Conservation (phyloP, 2,329 filamentous ascomycete genomes). For the Daldinia eschscholtzii region DNA sequence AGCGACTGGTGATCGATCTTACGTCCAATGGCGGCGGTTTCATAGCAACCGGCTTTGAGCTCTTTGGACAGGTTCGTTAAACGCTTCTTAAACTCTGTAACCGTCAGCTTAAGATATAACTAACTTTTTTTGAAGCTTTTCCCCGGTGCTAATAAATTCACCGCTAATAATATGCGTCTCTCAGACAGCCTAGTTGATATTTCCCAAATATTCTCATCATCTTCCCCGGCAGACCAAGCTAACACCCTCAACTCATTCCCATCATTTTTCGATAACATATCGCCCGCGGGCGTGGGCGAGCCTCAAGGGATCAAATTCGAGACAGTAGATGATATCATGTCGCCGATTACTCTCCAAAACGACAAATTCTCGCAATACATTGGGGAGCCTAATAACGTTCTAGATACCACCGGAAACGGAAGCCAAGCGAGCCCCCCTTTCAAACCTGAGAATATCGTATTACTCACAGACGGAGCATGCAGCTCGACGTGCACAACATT, state of each 20-base stretch:
- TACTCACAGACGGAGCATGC: conserved; percentile 68
- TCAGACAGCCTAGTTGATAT: conserved; percentile 61
- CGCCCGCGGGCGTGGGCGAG: conserved; percentile 61
- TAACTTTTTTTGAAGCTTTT: conserved; percentile 58
- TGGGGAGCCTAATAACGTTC: conserved; percentile 38
- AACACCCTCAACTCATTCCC: conserved; percentile 56
- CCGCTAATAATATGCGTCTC: conserved; percentile 64
- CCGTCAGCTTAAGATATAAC: conserved; percentile 5
- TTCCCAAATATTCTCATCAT: conserved; percentile 54
- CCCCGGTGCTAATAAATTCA: conserved; percentile 63
- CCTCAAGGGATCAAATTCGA: conserved; percentile 53
- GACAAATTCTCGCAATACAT: conserved; percentile 63
- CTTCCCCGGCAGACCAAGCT: conserved; percentile 53
- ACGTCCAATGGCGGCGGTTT: conserved; percentile 70
- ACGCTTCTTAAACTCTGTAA: conserved; percentile 43
- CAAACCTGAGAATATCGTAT: conserved; percentile 63
- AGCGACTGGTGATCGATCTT: conserved; percentile 71
- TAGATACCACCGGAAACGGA: conserved; percentile 59
- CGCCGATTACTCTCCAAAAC: conserved; percentile 55
- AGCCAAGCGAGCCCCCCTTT: conserved; percentile 61
- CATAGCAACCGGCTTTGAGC: conserved; percentile 71
- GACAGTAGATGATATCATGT: conserved; percentile 51
- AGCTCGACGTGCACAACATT: conserved; percentile 68
- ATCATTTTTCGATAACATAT: conserved; percentile 58
- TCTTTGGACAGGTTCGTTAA: conserved; percentile 70